phyloP scores from a whole-genome alignment of 164 flowering plant genomes.

The Kingdonia uniflora region DNA sequence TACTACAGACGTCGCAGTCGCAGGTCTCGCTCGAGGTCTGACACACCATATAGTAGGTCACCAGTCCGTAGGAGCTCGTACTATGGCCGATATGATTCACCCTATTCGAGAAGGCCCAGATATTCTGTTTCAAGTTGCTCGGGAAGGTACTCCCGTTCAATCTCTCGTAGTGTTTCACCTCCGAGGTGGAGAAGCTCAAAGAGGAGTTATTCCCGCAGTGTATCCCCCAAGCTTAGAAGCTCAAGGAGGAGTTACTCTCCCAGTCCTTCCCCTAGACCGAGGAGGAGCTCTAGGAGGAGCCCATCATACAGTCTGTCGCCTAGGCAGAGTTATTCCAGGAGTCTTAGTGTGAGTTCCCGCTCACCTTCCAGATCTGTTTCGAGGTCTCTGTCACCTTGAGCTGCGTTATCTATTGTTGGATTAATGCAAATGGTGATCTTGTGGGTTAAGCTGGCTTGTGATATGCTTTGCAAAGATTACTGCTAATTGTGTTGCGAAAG shows the following conservation, averaged over 20 bases:
- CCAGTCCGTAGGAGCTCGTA: slow-evolving; percentile 6
- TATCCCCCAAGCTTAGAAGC: not conserved
- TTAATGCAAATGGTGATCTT: too few relatives aligned
- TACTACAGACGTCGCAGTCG: not conserved
- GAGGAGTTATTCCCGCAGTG: slow-evolving; percentile 3
- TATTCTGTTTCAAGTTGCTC: slow-evolving; percentile 10
- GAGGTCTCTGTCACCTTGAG: slow-evolving; percentile 11
- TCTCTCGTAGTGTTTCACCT: slow-evolving; percentile 11
- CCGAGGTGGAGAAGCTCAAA: slow-evolving; percentile 8
- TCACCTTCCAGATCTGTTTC: slow-evolving; percentile 12
- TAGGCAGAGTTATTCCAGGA: slow-evolving; percentile 14
- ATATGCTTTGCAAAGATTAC: too few relatives aligned
- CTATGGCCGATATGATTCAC: slow-evolving; percentile 2
- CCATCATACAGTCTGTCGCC: not conserved
- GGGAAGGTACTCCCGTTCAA: not conserved
- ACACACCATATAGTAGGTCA: slow-evolving; percentile 15
- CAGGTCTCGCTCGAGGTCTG: slow-evolving; percentile 1
- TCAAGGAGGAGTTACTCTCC: slow-evolving; percentile 8
- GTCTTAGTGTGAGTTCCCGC: slow-evolving; percentile 14
- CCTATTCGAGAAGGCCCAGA: slow-evolving; percentile 18
- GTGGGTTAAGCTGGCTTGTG: too few relatives aligned
- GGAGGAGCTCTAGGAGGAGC: slow-evolving; percentile 1
- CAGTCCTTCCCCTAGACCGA: slow-evolving; percentile 1
- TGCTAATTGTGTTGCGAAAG: too few relatives aligned
- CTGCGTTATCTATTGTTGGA: too few relatives aligned